Evolutionary conservation across 306 rosid species (phyloP), one percentile per base, ranked within the genome.

Genomic region (Heteromeles arbutifolia): DNA sequence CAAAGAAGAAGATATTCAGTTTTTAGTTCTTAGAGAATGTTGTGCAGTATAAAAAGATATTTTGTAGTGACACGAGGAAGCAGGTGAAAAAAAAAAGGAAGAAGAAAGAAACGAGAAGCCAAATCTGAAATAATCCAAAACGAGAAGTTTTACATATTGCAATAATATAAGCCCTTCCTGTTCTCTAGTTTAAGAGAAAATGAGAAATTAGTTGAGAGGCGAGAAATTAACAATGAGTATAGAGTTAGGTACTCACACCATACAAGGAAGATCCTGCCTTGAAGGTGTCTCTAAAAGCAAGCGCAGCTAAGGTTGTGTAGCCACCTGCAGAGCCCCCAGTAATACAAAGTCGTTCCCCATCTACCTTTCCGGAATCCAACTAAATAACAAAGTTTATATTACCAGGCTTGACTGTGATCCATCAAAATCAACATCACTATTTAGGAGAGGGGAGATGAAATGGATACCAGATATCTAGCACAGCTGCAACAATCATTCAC

Each of bases 321-420:
- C 99, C 99, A 84, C 99, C 98, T 65, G 99, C 97, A 75, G 99
- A 95, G 70, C 80, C 98, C 25, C 98, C 99, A 11, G 95, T 92
- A 65, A 95, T 92, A 81, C 98, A 95, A 69, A 95, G 82, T 11
- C 96, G 80, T 62, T 90, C 85, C 59, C 78, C 90, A 82, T 95
- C 98, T 45, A 80, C 99, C 86, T 85, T 92, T 74, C 99, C 97
- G 2, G 84, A 77, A 69, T 86, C 86, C 88, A 90, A 96, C 99
- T 95, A 54, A 25, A 84, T 57, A 77, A 74, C 31, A 64, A 71
- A 80, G 53, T 58, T 12, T 56, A 68, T 44, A 41, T 65, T 11
- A 48, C 31, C 69, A 61, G 70, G 41, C 52, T 37, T 37, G 72
- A 70, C 50, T 25, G 64, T 41, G 18, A 3, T 66, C 74, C n/a